These are phyloP conservation scores for Saccharomycopsis amapae DNA, from an alignment of 805 yeast genomes.

Conservation along the genomic window DNA sequence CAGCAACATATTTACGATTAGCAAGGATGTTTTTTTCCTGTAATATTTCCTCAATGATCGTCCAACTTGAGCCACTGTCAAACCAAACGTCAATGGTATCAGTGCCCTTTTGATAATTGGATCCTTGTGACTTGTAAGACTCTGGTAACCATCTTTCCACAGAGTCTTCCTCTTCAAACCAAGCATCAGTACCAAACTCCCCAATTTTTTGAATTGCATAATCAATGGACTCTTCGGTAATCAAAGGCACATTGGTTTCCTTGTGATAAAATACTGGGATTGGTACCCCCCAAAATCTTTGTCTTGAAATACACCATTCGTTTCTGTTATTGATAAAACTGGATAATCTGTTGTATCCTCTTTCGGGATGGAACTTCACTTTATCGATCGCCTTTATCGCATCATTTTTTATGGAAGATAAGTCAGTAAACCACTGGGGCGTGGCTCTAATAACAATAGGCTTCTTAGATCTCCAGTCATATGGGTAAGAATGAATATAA, in stretches of 20 bases:
- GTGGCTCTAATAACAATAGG: slow-evolving; percentile 95
- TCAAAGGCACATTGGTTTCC: slow-evolving; percentile 55
- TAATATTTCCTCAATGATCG: slow-evolving; percentile 26
- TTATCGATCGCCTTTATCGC: slow-evolving; percentile 52
- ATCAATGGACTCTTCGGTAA: slow-evolving; percentile 48
- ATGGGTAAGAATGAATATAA: slow-evolving; percentile 82
- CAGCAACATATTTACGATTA: slow-evolving; percentile 47
- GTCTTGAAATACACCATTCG: slow-evolving; percentile 98
- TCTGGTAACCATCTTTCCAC: slow-evolving; percentile 71
- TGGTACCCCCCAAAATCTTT: slow-evolving; percentile 97
- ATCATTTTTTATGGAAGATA: slow-evolving; percentile 57
- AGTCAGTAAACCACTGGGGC: slow-evolving; percentile 94
- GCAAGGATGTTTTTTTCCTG: slow-evolving; percentile 24
- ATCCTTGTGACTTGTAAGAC: slow-evolving; percentile 34
- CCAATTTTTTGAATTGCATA: slow-evolving; percentile 51
- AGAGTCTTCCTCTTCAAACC: slow-evolving; percentile 61
- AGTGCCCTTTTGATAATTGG: slow-evolving; percentile 51
- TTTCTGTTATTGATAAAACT: slow-evolving; percentile 71
- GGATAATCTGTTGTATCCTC: slow-evolving; percentile 61
- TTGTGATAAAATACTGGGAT: slow-evolving; percentile 74
- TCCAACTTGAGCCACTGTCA: slow-evolving; percentile 94
- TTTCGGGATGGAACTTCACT: slow-evolving; percentile 68
- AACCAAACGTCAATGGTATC: slow-evolving; percentile 99
- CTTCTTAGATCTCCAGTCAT: slow-evolving; percentile 94
- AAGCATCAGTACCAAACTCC: slow-evolving; percentile 48